Evolutionary conservation across 441 rosid species (phyloP).

Genomic region (Syzygium malaccense): DNA sequence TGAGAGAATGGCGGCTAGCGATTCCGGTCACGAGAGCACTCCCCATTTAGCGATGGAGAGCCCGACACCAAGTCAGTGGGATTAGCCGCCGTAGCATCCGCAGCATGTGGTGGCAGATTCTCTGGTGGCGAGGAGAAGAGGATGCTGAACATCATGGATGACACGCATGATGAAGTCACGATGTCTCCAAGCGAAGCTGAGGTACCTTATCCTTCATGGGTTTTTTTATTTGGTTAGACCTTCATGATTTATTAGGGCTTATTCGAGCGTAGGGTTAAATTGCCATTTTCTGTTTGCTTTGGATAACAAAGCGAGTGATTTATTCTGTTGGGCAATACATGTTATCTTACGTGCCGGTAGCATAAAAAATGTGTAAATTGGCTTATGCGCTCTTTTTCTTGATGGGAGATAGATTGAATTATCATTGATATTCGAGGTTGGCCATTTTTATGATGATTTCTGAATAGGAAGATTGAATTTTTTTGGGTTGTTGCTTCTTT

Average conservation of each 20-base stretch:
- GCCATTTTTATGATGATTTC: neutral
- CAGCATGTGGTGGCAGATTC: neutral
- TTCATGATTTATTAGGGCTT: neutral
- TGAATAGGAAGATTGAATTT: no score
- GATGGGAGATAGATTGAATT: neutral
- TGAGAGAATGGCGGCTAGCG: neutral
- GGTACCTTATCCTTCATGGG: conserved; percentile 10
- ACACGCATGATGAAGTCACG: conserved; percentile 56
- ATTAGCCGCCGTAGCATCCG: conserved; percentile 1
- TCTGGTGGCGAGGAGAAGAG: conserved; percentile 13
- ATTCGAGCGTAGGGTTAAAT: neutral
- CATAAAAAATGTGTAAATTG: neutral
- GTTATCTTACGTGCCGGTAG: neutral
- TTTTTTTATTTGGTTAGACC: no score
- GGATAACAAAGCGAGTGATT: neutral
- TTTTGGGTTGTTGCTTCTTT: neutral
- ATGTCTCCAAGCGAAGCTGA: conserved; percentile 57
- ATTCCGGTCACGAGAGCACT: conserved; percentile 11
- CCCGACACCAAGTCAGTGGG: conserved; percentile 1
- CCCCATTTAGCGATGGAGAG: neutral
- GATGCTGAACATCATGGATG: conserved; percentile 51
- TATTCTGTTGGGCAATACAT: neutral
- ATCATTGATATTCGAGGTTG: neutral
- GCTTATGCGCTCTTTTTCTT: neutral
- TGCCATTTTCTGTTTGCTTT: neutral